Percentiles rank a stretch among this genome's conserved stretches.
phyloP scores from a whole-genome alignment of 2,329 filamentous ascomycete species.

The Trichoderma cornu-damae region DNA sequence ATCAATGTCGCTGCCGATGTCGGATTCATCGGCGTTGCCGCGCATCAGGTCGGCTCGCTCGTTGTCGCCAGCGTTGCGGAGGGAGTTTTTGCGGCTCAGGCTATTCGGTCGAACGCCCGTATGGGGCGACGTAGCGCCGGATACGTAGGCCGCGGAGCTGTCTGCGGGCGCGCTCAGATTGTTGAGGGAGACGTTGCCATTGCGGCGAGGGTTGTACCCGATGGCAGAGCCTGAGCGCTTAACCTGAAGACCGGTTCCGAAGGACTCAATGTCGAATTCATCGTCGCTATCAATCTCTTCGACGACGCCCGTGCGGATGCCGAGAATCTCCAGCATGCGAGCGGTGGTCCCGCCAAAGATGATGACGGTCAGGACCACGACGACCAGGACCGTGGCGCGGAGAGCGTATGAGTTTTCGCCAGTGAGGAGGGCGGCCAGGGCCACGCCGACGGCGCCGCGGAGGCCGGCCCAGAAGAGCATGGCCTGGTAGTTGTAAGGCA shows the following conservation, averaged over 20 bases:
- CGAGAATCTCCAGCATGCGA: constrained; percentile 93
- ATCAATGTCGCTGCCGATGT: constrained; percentile 60
- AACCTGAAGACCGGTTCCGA: constrained; percentile 67
- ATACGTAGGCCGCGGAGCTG: constrained; percentile 46
- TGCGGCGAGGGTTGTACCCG: constrained; percentile 67
- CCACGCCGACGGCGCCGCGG: constrained; percentile 91
- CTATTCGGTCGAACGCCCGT: constrained; percentile 41
- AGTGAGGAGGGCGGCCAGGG: constrained; percentile 79
- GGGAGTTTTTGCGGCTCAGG: constrained; percentile 49
- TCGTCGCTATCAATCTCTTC: constrained; percentile 97
- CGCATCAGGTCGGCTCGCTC: constrained; percentile 55
- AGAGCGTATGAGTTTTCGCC: constrained; percentile 78
- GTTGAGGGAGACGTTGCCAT: constrained; percentile 56
- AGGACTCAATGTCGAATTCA: constrained; percentile 90
- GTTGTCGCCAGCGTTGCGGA: constrained; percentile 40
- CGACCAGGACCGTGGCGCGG: constrained; percentile 91
- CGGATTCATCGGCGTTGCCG: constrained; percentile 49
- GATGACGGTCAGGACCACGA: constrained; percentile 95
- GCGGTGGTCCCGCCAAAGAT: constrained; percentile 98
- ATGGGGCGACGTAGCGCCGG: constrained; percentile 49
- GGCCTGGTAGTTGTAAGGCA: constrained; percentile 94
- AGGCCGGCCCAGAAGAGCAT: constrained; percentile 99
- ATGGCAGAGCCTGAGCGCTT: constrained; percentile 74
- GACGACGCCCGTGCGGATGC: constrained; percentile 93
- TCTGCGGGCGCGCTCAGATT: constrained; percentile 41